phyloP scores from a whole-genome alignment of 1,284 basidiomycete species.

The Melampsora larici-populina region DNA sequence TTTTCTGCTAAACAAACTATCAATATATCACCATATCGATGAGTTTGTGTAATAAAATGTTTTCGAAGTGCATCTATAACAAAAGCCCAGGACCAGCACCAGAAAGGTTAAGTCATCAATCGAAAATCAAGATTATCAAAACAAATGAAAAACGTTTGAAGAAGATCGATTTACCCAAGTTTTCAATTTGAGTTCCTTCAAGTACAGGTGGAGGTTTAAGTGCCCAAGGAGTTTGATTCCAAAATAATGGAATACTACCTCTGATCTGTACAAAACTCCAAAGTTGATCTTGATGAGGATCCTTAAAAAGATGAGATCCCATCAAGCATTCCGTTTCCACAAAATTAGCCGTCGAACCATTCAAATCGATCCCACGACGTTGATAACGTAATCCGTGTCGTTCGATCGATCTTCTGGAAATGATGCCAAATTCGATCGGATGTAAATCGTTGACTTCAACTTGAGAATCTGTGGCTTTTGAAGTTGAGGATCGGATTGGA shows the following conservation, averaged over 20 bases:
- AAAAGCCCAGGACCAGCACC: neutral
- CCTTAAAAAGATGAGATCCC: conserved; percentile 28
- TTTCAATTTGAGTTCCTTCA: conserved; percentile 71
- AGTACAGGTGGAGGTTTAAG: conserved; percentile 84
- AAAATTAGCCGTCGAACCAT: conserved; percentile 60
- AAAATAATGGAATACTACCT: conserved; percentile 84
- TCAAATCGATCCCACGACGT: conserved; percentile 57
- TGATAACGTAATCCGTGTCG: conserved; percentile 61
- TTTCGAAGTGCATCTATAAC: conserved; percentile 32
- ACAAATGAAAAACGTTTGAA: neutral
- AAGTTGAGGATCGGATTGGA: neutral
- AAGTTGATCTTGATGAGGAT: conserved; percentile 68
- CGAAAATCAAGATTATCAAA: neutral
- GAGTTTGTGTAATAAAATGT: conserved; percentile 12
- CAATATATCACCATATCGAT: conserved; percentile 14
- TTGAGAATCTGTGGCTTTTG: neutral
- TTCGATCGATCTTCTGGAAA: conserved; percentile 59
- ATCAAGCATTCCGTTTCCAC: conserved; percentile 58
- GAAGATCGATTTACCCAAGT: conserved; percentile 55
- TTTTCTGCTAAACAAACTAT: conserved; percentile 35
- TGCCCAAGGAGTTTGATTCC: conserved; percentile 69
- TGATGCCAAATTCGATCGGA: conserved; percentile 56
- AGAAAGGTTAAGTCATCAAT: neutral
- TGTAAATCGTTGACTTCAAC: neutral
- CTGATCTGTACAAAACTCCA: conserved; percentile 84